Evolutionary conservation across 2,329 filamentous ascomycete species (phyloP), one percentile per base, ranked within the genome.

Genomic region (Phyllosticta citrichinensis): DNA sequence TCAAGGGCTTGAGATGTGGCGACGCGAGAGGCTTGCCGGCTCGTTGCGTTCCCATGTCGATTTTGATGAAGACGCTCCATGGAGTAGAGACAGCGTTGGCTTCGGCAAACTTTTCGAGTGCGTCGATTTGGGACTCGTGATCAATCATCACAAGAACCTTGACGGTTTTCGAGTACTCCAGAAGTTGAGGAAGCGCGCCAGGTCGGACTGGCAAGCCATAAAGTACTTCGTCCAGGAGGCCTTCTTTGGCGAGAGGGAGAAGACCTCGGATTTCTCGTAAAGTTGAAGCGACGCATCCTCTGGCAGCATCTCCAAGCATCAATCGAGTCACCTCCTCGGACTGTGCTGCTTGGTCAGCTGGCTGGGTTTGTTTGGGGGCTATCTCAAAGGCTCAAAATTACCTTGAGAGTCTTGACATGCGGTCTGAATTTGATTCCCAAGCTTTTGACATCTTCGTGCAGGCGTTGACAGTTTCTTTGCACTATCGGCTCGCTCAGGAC

Each of bases 391-490:
- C 40, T 8, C 6, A 47, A 19, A 12, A 47, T 3, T 19, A 58
- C 60, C 60, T 62, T 62, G 14, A 62, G 55, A 4, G 60, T 62
- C 55, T 62, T 62, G 52, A 62, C 60, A 17, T 62, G 60, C n/a
- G 60, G 60, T 33, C 60, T 12, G 35, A 62, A 62, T 24, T 35
- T 35, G 24, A 62, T 62, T 2, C 60, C 60, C 55, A 58, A 51
- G 35, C 24, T 62, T 52, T 58, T 57, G 9, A 62, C 60, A 55
- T 62, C 60, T 19, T 58, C 56, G 33, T 57, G 56, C 8, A 62
- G 33, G 12, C 55, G 54, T 53, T 58, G 56, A 33, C 55, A 57
- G 56, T 62, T 62, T 14, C 24, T 51, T 27, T 62, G 50, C 17
- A 62, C 33, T 27, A 58, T 40, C 33, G 55, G 60, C 52, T 62